phyloP scores from a whole-genome alignment of 441 rosid species.

The Capsella rubella region DNA sequence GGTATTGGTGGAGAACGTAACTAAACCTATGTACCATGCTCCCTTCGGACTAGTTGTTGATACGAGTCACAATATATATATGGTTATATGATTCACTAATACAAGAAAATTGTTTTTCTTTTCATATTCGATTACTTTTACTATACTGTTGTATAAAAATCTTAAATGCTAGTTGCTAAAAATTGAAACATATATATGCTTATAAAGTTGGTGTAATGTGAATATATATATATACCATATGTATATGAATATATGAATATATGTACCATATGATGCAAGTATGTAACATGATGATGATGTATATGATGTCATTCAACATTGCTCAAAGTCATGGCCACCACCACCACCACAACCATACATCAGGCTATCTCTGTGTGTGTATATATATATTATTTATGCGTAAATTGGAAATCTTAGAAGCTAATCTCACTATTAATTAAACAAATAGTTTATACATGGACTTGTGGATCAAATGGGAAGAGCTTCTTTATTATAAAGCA shows the following conservation, averaged over 20 bases:
- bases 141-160: too few species aligned
- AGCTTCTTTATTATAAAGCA: slow-evolving; percentile 28
- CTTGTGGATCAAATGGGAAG: slow-evolving; percentile 33
- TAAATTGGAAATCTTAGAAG: slow-evolving; percentile 46
- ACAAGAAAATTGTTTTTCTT: too few species aligned
- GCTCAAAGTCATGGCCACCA: slow-evolving; percentile 49
- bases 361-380: slow-evolving; percentile 6
- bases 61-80: too few species aligned
- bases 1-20: too few species aligned
- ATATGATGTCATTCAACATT: slow-evolving; percentile 46
- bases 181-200: neutral
- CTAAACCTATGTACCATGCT: too few species aligned
- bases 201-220: slow-evolving; percentile 25
- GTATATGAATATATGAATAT: neutral
- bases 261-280: slow-evolving; percentile 17
- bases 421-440: slow-evolving; percentile 28
- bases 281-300: slow-evolving; percentile 36
- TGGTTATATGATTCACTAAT: too few species aligned
- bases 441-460: slow-evolving; percentile 25
- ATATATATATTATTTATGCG: slow-evolving; percentile 11
- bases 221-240: neutral
- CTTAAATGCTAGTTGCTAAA: too few species aligned
- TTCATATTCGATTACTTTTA: too few species aligned
- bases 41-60: too few species aligned
- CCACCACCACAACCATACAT: slow-evolving; percentile 30